These are phyloP conservation scores for Clonostachys byssicola DNA, from an alignment of 2,329 filamentous ascomycete species.

Conservation along the genomic window DNA sequence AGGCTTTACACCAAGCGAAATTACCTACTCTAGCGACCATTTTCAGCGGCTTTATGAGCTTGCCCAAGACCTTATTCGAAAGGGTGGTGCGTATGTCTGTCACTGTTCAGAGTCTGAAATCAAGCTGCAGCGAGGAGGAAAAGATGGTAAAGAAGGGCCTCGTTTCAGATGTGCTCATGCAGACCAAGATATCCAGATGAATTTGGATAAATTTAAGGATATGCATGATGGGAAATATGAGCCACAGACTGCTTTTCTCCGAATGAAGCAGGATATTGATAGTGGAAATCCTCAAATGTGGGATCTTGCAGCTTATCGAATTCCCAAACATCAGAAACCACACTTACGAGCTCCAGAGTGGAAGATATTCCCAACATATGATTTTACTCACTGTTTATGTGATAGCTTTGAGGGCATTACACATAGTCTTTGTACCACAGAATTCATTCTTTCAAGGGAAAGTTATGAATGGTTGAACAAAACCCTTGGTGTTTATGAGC, in stretches of 20 bases:
- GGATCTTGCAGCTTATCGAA: conserved; percentile 89
- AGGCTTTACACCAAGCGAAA: conserved; percentile 68
- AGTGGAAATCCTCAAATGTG: conserved; percentile 93
- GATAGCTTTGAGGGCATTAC: conserved; percentile 92
- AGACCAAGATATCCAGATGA: conserved; percentile 68
- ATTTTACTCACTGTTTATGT: conserved; percentile 86
- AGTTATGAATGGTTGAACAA: conserved; percentile 92
- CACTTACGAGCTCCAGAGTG: conserved; percentile 63
- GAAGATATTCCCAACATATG: conserved; percentile 46
- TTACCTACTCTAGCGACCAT: conserved; percentile 88
- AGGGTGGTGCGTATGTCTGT: conserved; percentile 77
- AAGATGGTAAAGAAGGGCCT: conserved; percentile 56
- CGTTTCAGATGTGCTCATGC: conserved; percentile 81
- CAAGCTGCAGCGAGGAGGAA: conserved; percentile 81
- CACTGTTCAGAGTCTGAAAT: conserved; percentile 81
- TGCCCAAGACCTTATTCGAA: conserved; percentile 76
- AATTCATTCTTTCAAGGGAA: conserved; percentile 79
- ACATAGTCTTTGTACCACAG: conserved; percentile 88
- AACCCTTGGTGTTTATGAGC: conserved; percentile 76
- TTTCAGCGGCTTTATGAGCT: conserved; percentile 85
- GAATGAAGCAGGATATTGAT: conserved; percentile 88
- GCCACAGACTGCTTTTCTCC: conserved; percentile 75
- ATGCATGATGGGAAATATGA: conserved; percentile 93
- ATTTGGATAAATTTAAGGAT: conserved; percentile 76
- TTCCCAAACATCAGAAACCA: conserved; percentile 64